These are phyloP conservation scores for Trypanosomatidae sp. DNA, from an alignment of 208 protist species.

Conservation along the genomic window DNA sequence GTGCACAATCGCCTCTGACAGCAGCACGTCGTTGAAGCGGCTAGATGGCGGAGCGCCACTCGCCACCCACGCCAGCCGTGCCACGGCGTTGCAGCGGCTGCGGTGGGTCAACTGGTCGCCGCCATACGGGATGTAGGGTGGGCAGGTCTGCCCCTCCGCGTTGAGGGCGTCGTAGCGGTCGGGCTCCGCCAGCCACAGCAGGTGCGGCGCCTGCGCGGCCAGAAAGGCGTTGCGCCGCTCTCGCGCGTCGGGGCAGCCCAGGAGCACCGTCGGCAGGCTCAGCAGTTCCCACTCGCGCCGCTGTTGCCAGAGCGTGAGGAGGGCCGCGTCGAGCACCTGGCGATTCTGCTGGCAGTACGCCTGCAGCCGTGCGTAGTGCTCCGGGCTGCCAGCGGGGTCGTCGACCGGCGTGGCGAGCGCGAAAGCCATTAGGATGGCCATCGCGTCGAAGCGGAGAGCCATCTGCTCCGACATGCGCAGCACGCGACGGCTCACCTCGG, in stretches of 20 bases:
- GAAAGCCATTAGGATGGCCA: conserved; percentile 59
- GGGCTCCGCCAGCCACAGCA: conserved; percentile 72
- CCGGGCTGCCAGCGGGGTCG: conserved; percentile 36
- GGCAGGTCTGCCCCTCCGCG: conserved; percentile 33
- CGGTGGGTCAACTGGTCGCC: conserved; percentile 46
- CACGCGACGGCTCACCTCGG: conserved; percentile 35
- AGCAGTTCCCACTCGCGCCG: conserved; percentile 80
- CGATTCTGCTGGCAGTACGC: conserved; percentile 53
- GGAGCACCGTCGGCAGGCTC: conserved; percentile 54
- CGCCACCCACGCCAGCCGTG: conserved; percentile 56
- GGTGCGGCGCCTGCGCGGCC: conserved; percentile 57
- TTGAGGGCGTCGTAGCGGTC: conserved; percentile 54
- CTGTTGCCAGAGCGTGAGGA: conserved; percentile 44
- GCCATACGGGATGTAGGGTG: conserved; percentile 50
- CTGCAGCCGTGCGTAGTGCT: conserved; percentile 47
- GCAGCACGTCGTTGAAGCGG: conserved; percentile 37
- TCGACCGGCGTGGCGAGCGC: conserved; percentile 51
- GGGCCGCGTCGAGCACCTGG: conserved; percentile 41
- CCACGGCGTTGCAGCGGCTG: conserved; percentile 55
- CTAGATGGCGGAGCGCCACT: conserved; percentile 29
- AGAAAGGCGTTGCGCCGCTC: conserved; percentile 57
- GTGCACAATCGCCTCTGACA: conserved; percentile 39
- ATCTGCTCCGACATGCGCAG: conserved; percentile 53
- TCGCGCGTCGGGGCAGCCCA: conserved; percentile 21
- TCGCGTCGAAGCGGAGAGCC: conserved; percentile 59